phyloP scores from a whole-genome alignment of 768 basidiomycete genomes.

The Porpolomopsis calyptriformis region DNA sequence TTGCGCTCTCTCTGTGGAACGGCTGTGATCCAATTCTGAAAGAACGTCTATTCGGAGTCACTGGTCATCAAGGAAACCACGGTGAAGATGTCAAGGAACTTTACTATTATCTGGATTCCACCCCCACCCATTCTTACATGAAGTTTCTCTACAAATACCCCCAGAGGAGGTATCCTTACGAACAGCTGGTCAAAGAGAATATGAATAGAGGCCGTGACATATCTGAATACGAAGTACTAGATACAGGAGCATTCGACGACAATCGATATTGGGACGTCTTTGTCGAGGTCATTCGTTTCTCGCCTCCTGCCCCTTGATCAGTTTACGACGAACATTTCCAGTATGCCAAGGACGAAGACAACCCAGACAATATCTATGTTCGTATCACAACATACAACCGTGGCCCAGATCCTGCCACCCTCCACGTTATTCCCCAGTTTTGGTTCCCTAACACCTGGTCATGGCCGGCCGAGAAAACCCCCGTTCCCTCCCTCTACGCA shows the following conservation, averaged over 20 bases:
- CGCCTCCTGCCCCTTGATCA: neutral
- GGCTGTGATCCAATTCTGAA: slow-evolving; percentile 90
- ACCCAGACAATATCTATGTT: slow-evolving; percentile 78
- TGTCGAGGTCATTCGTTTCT: slow-evolving; percentile 57
- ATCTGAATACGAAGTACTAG: slow-evolving; percentile 85
- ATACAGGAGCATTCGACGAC: slow-evolving; percentile 84
- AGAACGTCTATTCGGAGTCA: slow-evolving; percentile 92
- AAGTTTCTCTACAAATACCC: slow-evolving; percentile 99
- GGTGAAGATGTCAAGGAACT: slow-evolving; percentile 99
- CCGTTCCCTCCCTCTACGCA: slow-evolving; percentile 50
- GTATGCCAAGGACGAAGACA: slow-evolving; percentile 97
- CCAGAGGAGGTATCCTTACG: slow-evolving; percentile 86
- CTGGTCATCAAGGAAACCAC: slow-evolving; percentile 96
- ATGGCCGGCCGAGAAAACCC: slow-evolving; percentile 64
- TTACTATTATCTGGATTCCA: slow-evolving; percentile 97
- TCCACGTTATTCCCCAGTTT: slow-evolving; percentile 91
- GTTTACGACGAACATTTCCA: slow-evolving; percentile 26
- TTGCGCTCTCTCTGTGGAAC: slow-evolving; percentile 90
- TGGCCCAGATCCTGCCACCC: slow-evolving; percentile 85
- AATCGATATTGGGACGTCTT: slow-evolving; percentile 98
- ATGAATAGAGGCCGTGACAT: slow-evolving; percentile 74
- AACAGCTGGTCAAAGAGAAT: slow-evolving; percentile 83
- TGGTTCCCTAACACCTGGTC: slow-evolving; percentile 99
- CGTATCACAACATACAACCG: slow-evolving; percentile 96
- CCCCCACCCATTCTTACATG: slow-evolving; percentile 99